A percentile compares a stretch with the other conserved stretches of the same genome.
Evolutionary conservation across 2,329 filamentous ascomycete genomes (phyloP).

Genomic region (Botrytis hyacinthi): DNA sequence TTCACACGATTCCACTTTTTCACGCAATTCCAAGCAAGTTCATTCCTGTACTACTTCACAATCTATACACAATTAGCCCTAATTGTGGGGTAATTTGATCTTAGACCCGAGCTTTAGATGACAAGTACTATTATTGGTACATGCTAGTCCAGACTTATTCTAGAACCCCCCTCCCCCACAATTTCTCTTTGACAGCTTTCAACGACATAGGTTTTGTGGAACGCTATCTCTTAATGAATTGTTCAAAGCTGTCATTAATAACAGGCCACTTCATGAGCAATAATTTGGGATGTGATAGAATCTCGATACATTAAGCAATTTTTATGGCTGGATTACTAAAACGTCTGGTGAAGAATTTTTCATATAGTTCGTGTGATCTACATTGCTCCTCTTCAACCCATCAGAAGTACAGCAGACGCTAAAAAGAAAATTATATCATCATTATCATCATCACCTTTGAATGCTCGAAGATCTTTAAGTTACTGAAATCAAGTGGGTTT

Average conservation of each 20-base stretch:
- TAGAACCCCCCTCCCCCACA: not conserved
- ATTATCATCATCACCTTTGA: too few relatives aligned
- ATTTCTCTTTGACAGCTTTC: not conserved
- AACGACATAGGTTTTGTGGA: not conserved
- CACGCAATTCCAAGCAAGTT: too few relatives aligned
- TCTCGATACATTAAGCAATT: not conserved
- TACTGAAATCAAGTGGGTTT: rapidly evolving
- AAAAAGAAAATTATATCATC: not conserved
- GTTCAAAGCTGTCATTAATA: not conserved
- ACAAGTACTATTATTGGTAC: not conserved
- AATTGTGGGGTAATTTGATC: not conserved
- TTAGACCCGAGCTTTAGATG: not conserved
- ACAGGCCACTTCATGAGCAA: not conserved
- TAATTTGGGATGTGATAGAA: too few relatives aligned
- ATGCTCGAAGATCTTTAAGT: not conserved
- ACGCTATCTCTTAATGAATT: not conserved
- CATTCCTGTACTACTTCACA: not conserved
- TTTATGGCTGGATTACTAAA: not conserved
- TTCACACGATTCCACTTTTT: too few relatives aligned
- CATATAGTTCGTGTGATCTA: not conserved
- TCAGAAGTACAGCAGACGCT: not conserved
- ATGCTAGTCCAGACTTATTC: not conserved
- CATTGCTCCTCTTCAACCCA: not conserved
- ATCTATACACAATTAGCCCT: not conserved
- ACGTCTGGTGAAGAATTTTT: not conserved